phyloP scores from a whole-genome alignment of 2,329 filamentous ascomycete genomes.

The Colletotrichum costaricense region DNA sequence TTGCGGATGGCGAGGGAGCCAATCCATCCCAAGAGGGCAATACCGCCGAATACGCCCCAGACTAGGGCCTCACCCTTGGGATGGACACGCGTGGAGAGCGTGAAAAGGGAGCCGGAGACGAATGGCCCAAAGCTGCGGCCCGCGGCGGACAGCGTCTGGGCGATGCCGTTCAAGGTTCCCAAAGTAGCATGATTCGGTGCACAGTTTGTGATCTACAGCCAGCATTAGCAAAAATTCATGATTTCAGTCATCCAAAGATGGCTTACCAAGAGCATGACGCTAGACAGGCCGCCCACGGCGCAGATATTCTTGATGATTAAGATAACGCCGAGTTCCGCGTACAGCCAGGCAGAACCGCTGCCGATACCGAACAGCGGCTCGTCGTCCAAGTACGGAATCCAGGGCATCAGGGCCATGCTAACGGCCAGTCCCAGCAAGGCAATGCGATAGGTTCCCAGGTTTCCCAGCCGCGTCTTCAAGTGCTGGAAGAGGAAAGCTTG shows the following conservation, averaged over 20 bases:
- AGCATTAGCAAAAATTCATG: not conserved
- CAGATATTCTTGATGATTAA: conserved; percentile 91
- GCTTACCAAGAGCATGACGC: conserved; percentile 85
- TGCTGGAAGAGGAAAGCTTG: conserved; percentile 87
- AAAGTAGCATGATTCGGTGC: conserved; percentile 87
- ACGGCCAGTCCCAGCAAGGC: conserved; percentile 84
- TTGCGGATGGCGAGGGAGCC: conserved; percentile 83
- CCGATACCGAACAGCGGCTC: conserved; percentile 67
- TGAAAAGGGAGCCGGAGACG: conserved; percentile 87
- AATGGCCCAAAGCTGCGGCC: conserved; percentile 91
- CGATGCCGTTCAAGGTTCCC: conserved; percentile 91
- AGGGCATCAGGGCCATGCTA: conserved; percentile 89
- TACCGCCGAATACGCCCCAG: conserved; percentile 88
- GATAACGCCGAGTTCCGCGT: conserved; percentile 81
- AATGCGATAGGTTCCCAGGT: conserved; percentile 84
- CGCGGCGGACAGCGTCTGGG: conserved; percentile 91
- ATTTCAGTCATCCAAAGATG: not conserved
- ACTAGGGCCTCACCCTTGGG: conserved; percentile 87
- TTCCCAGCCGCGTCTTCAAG: conserved; percentile 83
- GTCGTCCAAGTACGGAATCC: conserved; percentile 81
- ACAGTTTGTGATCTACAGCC: conserved; percentile 85
- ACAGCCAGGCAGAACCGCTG: conserved; percentile 76
- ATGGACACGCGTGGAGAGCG: conserved; percentile 76
- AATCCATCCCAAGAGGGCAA: conserved; percentile 84
- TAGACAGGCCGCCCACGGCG: conserved; percentile 88